Conservation (phyloP, 2,329 filamentous ascomycete species). For the Aspergillus sp. region DNA sequence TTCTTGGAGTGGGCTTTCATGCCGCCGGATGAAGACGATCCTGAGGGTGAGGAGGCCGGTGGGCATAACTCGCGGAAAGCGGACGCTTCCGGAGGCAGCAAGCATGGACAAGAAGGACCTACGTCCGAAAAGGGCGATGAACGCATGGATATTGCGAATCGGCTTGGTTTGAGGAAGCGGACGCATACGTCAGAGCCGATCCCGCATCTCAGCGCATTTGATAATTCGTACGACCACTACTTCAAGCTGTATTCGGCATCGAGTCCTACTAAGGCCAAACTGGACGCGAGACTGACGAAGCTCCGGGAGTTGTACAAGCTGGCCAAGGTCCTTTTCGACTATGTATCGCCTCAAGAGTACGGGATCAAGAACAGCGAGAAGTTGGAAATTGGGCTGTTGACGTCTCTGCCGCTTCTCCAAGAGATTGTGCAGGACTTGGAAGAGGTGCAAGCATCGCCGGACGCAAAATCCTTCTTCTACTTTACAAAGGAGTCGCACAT, state of each 20-base stretch:
- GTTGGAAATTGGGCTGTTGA: conserved; percentile 93
- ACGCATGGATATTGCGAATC: conserved; percentile 28
- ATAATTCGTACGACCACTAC: conserved; percentile 58
- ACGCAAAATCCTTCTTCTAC: conserved; percentile 95
- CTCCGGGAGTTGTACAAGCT: conserved; percentile 87
- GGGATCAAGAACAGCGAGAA: conserved; percentile 94
- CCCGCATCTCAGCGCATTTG: conserved; percentile 36
- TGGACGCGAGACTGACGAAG: conserved; percentile 76
- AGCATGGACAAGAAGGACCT: conserved; percentile 10
- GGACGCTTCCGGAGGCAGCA: conserved; percentile 14
- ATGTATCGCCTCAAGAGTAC: conserved; percentile 96
- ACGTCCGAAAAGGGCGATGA: conserved; percentile 20
- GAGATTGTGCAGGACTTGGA: conserved; percentile 96
- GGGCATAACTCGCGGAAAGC: conserved; percentile 11
- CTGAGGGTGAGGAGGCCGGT: conserved; percentile 49
- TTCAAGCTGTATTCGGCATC: conserved; percentile 83
- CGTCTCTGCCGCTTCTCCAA: conserved; percentile 83
- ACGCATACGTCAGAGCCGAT: conserved; percentile 40
- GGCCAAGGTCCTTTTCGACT: conserved; percentile 93
- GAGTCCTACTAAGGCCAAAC: conserved; percentile 64
- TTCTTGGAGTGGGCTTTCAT: conserved; percentile 98
- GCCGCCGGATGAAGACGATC: conserved; percentile 67
- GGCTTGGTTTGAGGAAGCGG: conserved; percentile 43
- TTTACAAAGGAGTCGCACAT: conserved; percentile 99
- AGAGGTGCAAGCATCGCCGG: conserved; percentile 88